Conservation (phyloP, 371 early-diverging fungal genomes). For the Thermomucor indicae-seudaticae region DNA sequence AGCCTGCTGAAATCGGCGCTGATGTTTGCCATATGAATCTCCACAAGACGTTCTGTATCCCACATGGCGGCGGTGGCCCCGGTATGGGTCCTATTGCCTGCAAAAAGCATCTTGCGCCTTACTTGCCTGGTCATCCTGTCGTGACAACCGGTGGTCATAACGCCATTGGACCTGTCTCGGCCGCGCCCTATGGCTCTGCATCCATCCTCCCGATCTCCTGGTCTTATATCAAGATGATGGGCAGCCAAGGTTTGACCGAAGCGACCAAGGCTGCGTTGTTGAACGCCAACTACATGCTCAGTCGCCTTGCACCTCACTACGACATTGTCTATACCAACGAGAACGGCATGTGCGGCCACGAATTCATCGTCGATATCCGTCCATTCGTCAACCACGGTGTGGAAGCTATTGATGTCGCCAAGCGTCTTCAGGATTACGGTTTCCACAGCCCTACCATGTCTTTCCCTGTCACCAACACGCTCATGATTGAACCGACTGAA, state of each 20-base stretch:
- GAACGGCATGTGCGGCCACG: conserved; percentile 95
- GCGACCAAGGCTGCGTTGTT: conserved; percentile 89
- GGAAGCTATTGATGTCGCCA: conserved; percentile 95
- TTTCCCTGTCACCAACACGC: conserved; percentile 96
- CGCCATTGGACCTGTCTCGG: conserved; percentile 90
- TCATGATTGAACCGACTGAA: conserved; percentile 99
- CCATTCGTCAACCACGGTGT: conserved; percentile 81
- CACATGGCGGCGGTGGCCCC: conserved; percentile 98
- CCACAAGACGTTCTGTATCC: conserved; percentile 98
- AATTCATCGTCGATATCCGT: conserved; percentile 94
- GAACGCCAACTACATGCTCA: conserved; percentile 97
- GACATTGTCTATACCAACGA: conserved; percentile 87
- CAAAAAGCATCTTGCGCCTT: conserved; percentile 84
- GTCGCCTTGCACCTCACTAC: conserved; percentile 85
- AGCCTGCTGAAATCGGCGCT: conserved; percentile 95
- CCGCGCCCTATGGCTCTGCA: conserved; percentile 96
- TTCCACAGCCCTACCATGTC: conserved; percentile 99
- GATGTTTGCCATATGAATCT: conserved; percentile 98
- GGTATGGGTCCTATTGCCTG: conserved; percentile 95
- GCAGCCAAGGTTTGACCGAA: conserved; percentile 77
- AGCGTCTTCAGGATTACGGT: conserved; percentile 96
- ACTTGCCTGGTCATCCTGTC: conserved; percentile 90
- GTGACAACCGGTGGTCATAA: conserved; percentile 66
- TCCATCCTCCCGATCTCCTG: conserved; percentile 95
- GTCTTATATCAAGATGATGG: conserved; percentile 97